Base-by-base conservation (phyloP, 164 flowering plant species). In the Malania oleifera region DNA sequence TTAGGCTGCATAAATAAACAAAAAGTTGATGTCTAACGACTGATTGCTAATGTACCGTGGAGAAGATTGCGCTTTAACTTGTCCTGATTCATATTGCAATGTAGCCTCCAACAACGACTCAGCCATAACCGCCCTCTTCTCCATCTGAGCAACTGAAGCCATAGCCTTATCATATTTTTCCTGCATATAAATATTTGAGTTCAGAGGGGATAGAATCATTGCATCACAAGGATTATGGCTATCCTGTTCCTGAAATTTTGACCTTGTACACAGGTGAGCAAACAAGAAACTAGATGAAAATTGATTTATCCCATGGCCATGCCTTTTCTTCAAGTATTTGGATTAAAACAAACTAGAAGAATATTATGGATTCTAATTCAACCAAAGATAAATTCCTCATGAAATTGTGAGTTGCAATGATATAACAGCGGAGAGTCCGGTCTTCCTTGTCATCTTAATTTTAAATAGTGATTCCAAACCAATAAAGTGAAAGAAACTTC, bases 41-140 rank as follows among this genome's bases (percentile, higher is more conserved):
- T 20, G 26, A 50, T 27, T 38, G 52, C 20, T 25, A 3, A 43
- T 19, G 0, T 70, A 78, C 82, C 73, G 5, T 34, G 77, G 79
- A 60, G 79, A 72, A 41, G 71, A 52, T 7, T 40, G 57, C 51
- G 70, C 74, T 65, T 73, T 75, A 47, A 53, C 57, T 64, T 75
- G 80, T 43, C 77, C 78, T 49, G 82, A 73, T 69, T 78, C 70
- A 54, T 73, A 78, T 28, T 76, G 72, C 61, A 71, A 24, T 26
- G 82, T 78, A 47, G 82, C 82, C 62, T 75, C 80, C 66, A 76
- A 65, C 77, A 67, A 71, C 11, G 80, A 66, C 65, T 78, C 80
- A 47, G 82, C 80, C 70, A 73, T 67, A 13, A 73, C 76, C 5
- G 65, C 78, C 49, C 80, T 70, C 64, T 76, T 71, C 54, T 78